Base-by-base conservation (phyloP, 352 stramenopile genomes). In the Phytophthora sansomeana region DNA sequence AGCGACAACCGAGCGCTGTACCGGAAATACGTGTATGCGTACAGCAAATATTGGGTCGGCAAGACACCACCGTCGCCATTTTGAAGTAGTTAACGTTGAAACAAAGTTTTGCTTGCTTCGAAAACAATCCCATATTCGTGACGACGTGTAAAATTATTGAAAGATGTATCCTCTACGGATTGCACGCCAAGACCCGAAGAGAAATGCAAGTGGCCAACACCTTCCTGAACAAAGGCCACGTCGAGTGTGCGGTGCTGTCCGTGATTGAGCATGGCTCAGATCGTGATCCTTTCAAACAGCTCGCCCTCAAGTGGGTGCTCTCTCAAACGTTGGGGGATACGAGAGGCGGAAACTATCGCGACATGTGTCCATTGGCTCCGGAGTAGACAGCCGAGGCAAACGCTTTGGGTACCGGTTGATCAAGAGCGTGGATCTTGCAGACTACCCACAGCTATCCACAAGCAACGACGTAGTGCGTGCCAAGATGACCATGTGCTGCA, bases 301-400 rank as follows among this genome's bases (percentile, higher is more conserved):
- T 85, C 5, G 64, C 67, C 1, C 46, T 85, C 26, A 85, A 82
- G 56, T 85, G 77, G 77, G 42, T 61, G 50, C 29, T 75, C 17
- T 42, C 69, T 2, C 58, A 74, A 3, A 61, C 65, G 44, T 60
- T 75, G 7, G 68, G 63, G 44, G 54, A 67, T 9, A 39, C 67
- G 5, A 47, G 52, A 21, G 66, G 63, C 36, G 53, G 48, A 14
- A 74, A 62, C 17, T 74, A 72, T 14, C 77, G 67, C 36, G 77
- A 86, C 32, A 43, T 66, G 13, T 72, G 77, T 76, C 59, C 14
- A 78, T 69, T 38, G 77, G 77, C 6, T 36, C 72, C 9, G 55
- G 71, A 19, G 63, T 36, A 5, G 58, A 75, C n/a, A 13, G 30
- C 1, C 39, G 52, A 26, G 77, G 77, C 30, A 46, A 72, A 19